These are phyloP conservation scores for Nakaseomyces bracarensis DNA, from an alignment of 1,139 yeast species.

Conservation along the genomic window DNA sequence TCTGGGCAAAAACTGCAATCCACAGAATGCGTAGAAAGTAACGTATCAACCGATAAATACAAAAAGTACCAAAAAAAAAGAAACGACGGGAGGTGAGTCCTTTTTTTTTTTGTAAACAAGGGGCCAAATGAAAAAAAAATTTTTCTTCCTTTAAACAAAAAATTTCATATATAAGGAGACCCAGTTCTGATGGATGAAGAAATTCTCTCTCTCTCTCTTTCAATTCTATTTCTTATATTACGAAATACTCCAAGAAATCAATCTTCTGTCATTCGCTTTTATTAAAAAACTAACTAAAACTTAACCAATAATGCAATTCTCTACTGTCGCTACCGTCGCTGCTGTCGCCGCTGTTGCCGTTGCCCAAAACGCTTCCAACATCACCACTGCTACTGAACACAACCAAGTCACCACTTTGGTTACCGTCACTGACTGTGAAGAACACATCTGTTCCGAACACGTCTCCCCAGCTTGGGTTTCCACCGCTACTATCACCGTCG, in stretches of 20 bases:
- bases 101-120: too few species aligned
- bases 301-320: slow-evolving; percentile 29
- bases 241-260: slow-evolving; percentile 11
- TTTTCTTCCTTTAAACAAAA: background rate
- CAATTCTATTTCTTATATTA: too few species aligned
- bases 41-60: too few species aligned
- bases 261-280: slow-evolving; percentile 17
- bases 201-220: too few species aligned
- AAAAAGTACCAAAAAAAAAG: too few species aligned
- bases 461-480: slow-evolving; percentile 14
- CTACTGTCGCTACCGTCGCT: slow-evolving; percentile 27
- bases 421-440: slow-evolving; percentile 42
- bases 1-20: too few species aligned
- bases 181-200: too few species aligned
- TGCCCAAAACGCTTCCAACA: slow-evolving; percentile 22
- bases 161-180: background rate
- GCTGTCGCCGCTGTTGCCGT: slow-evolving; percentile 28
- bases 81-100: too few species aligned
- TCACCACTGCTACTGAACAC: slow-evolving; percentile 31
- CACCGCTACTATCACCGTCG: slow-evolving; percentile 12
- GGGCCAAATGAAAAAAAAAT: too few species aligned
- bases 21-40: too few species aligned
- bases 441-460: slow-evolving; percentile 23
- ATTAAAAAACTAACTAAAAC: slow-evolving; percentile 6
- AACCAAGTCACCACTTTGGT: slow-evolving; percentile 33